Base-by-base conservation (phyloP, 306 rosid genomes). In the Neltuma alba region DNA sequence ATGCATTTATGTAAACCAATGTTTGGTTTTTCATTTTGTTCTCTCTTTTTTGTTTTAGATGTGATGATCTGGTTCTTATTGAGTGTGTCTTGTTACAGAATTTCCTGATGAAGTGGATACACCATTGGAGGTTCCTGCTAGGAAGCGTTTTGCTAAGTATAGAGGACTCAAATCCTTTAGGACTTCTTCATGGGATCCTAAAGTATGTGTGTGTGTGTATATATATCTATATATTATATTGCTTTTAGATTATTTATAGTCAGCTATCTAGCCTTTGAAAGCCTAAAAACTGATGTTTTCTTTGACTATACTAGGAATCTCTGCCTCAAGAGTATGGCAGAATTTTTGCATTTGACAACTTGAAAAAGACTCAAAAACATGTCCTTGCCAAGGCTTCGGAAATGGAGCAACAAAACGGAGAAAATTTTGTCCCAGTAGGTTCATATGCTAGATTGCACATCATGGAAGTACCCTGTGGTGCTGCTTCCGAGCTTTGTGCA, bases 101-200 rank as follows among this genome's bases (percentile, higher is more conserved):
- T 91, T 74, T 84, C 99, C 99, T 0, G 99, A 95, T 86, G 99
- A 95, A 89, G 97, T 95, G 50, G 99, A 95, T 83, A 89, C 99
- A 67, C 99, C 99, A 18, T 9, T 95, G 57, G 99, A 95, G 60
- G 75, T 79, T 76, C 90, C 94, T 75, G 97, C 98, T 72, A 91
- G 96, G 83, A 88, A 89, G 83, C 93, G 98, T 36, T 95, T 91
- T 83, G 94, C 93, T 10, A 95, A 91, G 81, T 95, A 93, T 62
- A 91, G 99, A 85, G 99, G 99, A 69, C 94, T 95, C 48, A 95
- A 93, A 87, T 95, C 99, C 81, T 95, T 93, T 81, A 88, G 98
- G 85, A 95, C 98, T 41, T 95, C 99, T 31, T 82, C 94, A 45
- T 95, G 99, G 98, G 99, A 95, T 86, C 91, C 99, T 82, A 93